Percentiles rank a stretch among this genome's conserved stretches.
Conservation (phyloP, 257 asterid species). For the Nyctanthes arbortristis region DNA sequence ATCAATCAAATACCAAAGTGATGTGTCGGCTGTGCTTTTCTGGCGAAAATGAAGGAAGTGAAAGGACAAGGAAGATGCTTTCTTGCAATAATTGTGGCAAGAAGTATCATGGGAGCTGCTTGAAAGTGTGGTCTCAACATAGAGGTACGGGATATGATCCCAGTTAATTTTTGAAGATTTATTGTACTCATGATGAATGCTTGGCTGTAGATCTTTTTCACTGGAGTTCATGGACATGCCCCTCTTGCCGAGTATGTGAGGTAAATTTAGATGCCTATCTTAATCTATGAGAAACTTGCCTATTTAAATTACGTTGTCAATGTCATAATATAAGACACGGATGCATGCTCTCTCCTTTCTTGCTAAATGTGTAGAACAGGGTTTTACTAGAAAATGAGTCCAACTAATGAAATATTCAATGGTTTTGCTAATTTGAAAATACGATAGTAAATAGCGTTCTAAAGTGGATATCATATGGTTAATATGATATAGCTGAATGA, state of each 20-base stretch:
- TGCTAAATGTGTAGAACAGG: background rate
- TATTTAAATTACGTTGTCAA: conserved; percentile 10
- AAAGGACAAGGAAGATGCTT: conserved; percentile 84
- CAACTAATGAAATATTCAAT: background rate
- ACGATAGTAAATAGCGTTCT: background rate
- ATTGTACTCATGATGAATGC: conserved; percentile 20
- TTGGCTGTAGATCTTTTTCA: conserved; percentile 81
- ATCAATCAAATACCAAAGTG: conserved; percentile 64
- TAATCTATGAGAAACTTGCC: conserved; percentile 5
- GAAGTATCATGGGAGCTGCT: conserved; percentile 86
- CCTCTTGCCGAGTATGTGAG: conserved; percentile 95
- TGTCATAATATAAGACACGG: conserved; percentile 2
- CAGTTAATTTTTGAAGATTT: conserved; percentile 15
- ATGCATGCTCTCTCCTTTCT: conserved; percentile 4
- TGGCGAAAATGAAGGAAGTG: conserved; percentile 88
- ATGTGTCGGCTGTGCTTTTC: conserved; percentile 89
- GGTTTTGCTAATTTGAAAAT: conserved; percentile 10
- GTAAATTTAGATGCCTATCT: conserved; percentile 39
- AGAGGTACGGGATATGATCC: conserved; percentile 57
- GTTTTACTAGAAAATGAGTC: background rate
- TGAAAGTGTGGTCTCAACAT: conserved; percentile 85
- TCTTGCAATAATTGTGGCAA: conserved; percentile 87
- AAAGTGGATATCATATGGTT: background rate
- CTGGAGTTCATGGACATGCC: conserved; percentile 98
- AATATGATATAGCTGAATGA: background rate